A percentile compares a stretch with the other conserved stretches of the same genome.
Conservation (phyloP, 148 eudicot genomes). For the Dysphania ambrosioides region DNA sequence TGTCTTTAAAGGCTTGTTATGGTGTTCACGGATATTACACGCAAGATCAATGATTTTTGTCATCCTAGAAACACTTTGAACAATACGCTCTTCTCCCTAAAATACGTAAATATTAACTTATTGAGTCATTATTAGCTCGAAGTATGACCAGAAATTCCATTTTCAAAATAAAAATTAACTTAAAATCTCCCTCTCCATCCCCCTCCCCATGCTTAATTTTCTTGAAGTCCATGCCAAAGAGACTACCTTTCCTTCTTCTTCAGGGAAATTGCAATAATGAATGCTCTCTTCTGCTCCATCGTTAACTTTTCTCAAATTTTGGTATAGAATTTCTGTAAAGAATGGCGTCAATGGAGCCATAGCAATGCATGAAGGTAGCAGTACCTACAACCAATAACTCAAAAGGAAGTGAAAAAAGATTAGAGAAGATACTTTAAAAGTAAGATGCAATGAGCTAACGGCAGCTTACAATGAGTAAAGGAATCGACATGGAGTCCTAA, state of each 20-base stretch:
- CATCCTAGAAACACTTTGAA: constrained; percentile 94
- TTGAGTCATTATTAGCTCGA: not conserved
- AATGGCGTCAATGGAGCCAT: constrained; percentile 99
- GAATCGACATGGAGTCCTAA: not conserved
- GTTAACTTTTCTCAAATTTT: constrained; percentile 69
- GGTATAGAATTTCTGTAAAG: constrained; percentile 89
- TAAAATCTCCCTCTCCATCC: too few relatives aligned
- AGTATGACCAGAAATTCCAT: constrained; percentile 1
- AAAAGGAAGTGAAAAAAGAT: constrained; percentile 1
- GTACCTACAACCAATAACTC: constrained; percentile 46
- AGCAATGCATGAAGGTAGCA: constrained; percentile 79
- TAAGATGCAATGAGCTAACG: not conserved
- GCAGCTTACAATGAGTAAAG: not conserved
- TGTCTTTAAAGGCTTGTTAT: constrained; percentile 86
- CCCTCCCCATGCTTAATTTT: not conserved
- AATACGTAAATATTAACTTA: constrained; percentile 1
- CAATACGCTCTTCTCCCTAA: constrained; percentile 86
- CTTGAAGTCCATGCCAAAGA: not conserved
- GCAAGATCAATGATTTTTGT: constrained; percentile 88
- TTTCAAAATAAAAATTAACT: not conserved
- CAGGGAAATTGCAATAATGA: constrained; percentile 83
- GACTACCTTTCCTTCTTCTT: constrained; percentile 73
- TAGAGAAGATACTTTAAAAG: not conserved
- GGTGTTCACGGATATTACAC: constrained; percentile 93
- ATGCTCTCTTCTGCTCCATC: constrained; percentile 80